Base-by-base conservation (phyloP, 1,284 basidiomycete genomes). In the Puccinia coronata region DNA sequence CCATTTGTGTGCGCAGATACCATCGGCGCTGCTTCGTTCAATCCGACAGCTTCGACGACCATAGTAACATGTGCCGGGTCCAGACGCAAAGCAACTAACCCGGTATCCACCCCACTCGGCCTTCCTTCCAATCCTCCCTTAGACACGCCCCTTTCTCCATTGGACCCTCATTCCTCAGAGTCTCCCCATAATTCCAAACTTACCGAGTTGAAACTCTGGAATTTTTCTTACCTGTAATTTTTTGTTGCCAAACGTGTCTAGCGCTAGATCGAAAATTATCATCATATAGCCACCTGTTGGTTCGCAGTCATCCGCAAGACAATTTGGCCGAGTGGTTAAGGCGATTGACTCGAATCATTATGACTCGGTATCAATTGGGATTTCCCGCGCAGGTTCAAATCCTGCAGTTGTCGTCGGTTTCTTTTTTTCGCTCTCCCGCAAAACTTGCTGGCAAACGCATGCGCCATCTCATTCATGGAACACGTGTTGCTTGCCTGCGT, bases 41-140 rank as follows among this genome's bases (percentile, higher is more conserved):
- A 59, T 47, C 77, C 77, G 41, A 57, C 53, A 6, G 67, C 36
- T 59, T 72, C 23, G 20, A 71, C 65, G 16, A 63, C 28, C 14
- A 71, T 80, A 23, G 67, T 80, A 28, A 80, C 65, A 41, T 80
- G 77, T 57, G 47, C 77, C 5, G 77, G 77, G 31, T 80, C 77
- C 18, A 71, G 77, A 47, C 72, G 72, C 5, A 8, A 16, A 36
- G 34, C 36, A 25, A 25, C 39, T 51, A 47, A 57, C 36, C 70
- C 18, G 23, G 20, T 23, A 39, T 14, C 70, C 39, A 11, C 20
- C 28, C 23, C 28, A 31, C 25, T 23, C 5, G 8, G 20, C 36
- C 18, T 18, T 39, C 8, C 51, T 25, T n/a, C 16, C 25, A 49
- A 25, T 41, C 53, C 20, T 11, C 8, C 55, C 8, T 20, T 61